Evolutionary conservation across 257 asterid species (phyloP).

Genomic region (Gentiana dahurica): DNA sequence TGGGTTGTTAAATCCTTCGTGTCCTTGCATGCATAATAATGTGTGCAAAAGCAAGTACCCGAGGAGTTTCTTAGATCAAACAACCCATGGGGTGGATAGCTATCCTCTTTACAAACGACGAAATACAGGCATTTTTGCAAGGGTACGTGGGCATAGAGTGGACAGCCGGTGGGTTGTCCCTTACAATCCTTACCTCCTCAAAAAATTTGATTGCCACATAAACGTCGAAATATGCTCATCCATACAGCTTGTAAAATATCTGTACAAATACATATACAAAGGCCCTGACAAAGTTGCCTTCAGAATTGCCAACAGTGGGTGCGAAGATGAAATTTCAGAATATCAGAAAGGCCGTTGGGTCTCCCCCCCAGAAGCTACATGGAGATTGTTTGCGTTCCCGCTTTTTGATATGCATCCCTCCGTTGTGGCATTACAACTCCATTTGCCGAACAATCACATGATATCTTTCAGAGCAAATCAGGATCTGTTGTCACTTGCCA

Average conservation of each 20-base stretch:
- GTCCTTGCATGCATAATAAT: not conserved
- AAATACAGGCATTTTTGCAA: not conserved
- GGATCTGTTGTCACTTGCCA: not conserved
- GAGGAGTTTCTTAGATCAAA: not conserved
- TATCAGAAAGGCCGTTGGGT: slow-evolving; percentile 1
- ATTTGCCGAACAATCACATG: not conserved
- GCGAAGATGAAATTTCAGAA: not conserved
- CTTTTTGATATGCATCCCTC: not conserved
- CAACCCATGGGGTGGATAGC: not conserved
- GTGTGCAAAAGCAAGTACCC: not conserved
- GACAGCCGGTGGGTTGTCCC: not conserved
- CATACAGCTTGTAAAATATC: not conserved
- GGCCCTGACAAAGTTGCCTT: not conserved
- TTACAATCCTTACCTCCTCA: not conserved
- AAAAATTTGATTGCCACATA: not conserved
- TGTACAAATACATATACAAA: not conserved
- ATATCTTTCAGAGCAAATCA: not conserved
- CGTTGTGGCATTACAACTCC: not conserved
- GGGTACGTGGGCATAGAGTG: not conserved
- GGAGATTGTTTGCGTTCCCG: not conserved
- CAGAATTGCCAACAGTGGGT: not conserved
- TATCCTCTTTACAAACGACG: not conserved
- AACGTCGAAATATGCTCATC: not conserved
- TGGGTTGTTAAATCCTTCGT: not conserved
- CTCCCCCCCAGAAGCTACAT: not conserved